Conservation (phyloP, 2,329 filamentous ascomycete genomes). For the Magnaporthiopsis incrustans region DNA sequence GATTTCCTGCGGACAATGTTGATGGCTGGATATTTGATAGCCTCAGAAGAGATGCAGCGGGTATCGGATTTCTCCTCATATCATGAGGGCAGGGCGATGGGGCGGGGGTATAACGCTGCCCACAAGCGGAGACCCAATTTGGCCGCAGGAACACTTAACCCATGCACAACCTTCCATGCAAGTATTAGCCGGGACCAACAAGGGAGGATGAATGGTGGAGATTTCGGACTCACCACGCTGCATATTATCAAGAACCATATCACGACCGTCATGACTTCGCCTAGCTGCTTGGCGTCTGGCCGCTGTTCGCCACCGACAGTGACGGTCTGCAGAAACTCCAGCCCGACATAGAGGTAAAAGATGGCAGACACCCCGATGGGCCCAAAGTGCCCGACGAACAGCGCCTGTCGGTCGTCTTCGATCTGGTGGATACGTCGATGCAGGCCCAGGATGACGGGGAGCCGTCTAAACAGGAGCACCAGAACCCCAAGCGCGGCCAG, state of each 20-base stretch:
- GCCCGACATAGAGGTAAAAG: slow-evolving; percentile 77
- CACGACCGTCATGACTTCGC: slow-evolving; percentile 60
- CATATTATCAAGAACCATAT: slow-evolving; percentile 84
- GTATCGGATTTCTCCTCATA: too few species aligned
- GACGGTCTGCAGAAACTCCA: slow-evolving; percentile 61
- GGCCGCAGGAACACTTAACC: slow-evolving; percentile 69
- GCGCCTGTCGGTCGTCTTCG: slow-evolving; percentile 61
- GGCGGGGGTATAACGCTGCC: background rate
- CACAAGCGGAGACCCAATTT: slow-evolving; percentile 56
- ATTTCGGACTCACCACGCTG: slow-evolving; percentile 58
- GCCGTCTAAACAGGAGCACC: slow-evolving; percentile 67
- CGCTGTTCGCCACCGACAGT: slow-evolving; percentile 39
- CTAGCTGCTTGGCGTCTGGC: slow-evolving; percentile 49
- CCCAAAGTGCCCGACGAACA: slow-evolving; percentile 89
- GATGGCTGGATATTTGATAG: too few species aligned
- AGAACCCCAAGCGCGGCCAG: slow-evolving; percentile 67
- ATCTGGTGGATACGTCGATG: slow-evolving; percentile 76
- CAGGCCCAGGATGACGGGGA: slow-evolving; percentile 67
- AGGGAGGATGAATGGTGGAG: background rate
- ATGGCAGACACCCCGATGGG: slow-evolving; percentile 88
- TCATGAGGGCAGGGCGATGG: background rate
- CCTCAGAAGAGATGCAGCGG: too few species aligned
- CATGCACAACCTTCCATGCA: slow-evolving; percentile 60
- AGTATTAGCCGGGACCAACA: slow-evolving; percentile 9
- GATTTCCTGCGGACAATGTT: too few species aligned